Conservation (phyloP, 2,329 filamentous ascomycete species). For the Alternaria metachromatica region DNA sequence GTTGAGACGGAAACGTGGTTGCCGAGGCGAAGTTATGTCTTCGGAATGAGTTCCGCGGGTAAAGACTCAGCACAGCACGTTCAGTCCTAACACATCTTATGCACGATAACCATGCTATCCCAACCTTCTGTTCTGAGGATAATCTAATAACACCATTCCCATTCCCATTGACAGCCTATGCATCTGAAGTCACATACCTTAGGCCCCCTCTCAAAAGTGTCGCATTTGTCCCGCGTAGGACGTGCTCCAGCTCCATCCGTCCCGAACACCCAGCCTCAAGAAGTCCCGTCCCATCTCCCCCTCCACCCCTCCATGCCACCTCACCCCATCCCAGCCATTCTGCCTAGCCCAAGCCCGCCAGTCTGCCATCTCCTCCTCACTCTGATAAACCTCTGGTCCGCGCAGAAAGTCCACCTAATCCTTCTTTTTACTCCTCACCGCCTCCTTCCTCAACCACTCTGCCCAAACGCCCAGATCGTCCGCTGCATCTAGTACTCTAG, state of each 20-base stretch:
- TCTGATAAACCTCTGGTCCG: not conserved
- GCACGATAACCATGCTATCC: too few species aligned
- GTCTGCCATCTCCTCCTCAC: not conserved
- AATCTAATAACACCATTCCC: too few species aligned
- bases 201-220: not conserved
- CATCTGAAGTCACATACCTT: too few species aligned
- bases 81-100: too few species aligned
- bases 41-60: too few species aligned
- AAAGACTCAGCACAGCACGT: too few species aligned
- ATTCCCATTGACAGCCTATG: too few species aligned
- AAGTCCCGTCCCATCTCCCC: not conserved
- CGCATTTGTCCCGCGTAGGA: not conserved
- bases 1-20: too few species aligned
- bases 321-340: not conserved
- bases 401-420: not conserved
- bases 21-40: too few species aligned
- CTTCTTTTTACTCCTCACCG: not conserved
- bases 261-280: not conserved
- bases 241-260: not conserved
- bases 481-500: constrained; percentile 54
- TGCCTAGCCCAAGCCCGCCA: not conserved
- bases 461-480: constrained; percentile 60
- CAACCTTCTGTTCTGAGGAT: too few species aligned
- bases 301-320: not conserved
- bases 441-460: constrained; percentile 54